Conservation (phyloP, 192 early-diverging fungal genomes). For the Phycomyces blakesleeanus region DNA sequence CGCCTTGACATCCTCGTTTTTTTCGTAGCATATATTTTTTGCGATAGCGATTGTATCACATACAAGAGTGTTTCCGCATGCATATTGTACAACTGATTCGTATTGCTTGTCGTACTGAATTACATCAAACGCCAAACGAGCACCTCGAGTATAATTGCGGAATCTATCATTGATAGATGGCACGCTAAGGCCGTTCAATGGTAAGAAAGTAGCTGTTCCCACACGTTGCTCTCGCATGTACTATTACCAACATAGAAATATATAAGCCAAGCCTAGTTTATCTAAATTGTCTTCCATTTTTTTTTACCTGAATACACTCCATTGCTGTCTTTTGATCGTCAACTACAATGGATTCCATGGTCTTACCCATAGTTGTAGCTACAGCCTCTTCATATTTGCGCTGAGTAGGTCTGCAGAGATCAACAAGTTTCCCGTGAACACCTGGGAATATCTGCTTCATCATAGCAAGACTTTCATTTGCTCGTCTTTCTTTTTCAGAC, state of each 20-base stretch:
- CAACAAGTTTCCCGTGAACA: conserved; percentile 83
- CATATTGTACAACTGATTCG: conserved; percentile 84
- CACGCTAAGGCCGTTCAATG: conserved; percentile 75
- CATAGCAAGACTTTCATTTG: conserved; percentile 72
- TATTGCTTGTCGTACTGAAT: conserved; percentile 75
- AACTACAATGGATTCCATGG: conserved; percentile 94
- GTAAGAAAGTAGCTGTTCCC: conserved; percentile 92
- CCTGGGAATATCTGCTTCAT: conserved; percentile 86
- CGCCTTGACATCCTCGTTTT: conserved; percentile 79
- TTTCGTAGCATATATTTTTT: conserved; percentile 80
- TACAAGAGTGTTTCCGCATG: conserved; percentile 89
- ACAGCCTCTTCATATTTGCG: conserved; percentile 87
- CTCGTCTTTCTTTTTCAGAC: conserved; percentile 71
- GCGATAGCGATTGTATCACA: conserved; percentile 87
- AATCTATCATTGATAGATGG: conserved; percentile 79
- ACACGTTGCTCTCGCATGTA: conserved; percentile 89
- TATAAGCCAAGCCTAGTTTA: too few relatives aligned
- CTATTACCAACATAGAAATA: too few relatives aligned
- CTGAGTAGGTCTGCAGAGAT: conserved; percentile 91
- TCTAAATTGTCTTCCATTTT: background rate
- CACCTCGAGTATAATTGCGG: conserved; percentile 73
- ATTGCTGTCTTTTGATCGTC: conserved; percentile 89
- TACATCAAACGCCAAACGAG: conserved; percentile 90
- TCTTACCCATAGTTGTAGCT: conserved; percentile 82
- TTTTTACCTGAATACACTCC: conserved; percentile 85